phyloP scores from a whole-genome alignment of 2,329 filamentous ascomycete genomes.

The Endothia cerciana region DNA sequence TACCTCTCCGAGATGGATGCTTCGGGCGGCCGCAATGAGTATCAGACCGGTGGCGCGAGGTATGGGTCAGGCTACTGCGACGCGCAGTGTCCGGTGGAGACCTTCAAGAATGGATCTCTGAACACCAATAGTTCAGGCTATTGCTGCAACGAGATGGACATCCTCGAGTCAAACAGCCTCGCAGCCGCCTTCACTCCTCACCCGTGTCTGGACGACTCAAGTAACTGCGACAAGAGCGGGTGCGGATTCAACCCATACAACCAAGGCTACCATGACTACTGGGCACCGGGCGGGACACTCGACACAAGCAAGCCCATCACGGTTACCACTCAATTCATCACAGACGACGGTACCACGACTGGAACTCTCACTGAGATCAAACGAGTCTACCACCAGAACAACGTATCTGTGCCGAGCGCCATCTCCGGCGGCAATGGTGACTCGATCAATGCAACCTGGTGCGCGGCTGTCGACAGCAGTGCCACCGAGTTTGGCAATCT shows the following conservation, averaged over 20 bases:
- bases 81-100: conserved; percentile 44
- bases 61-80: conserved; percentile 54
- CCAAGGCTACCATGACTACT: conserved; percentile 36
- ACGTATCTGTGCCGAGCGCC: conserved; percentile 44
- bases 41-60: conserved; percentile 43
- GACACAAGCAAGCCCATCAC: conserved; percentile 47
- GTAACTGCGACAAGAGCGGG: conserved; percentile 57
- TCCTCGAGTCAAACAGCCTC: conserved; percentile 62
- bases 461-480: conserved; percentile 40
- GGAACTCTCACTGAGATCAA: conserved; percentile 50
- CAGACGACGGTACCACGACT: conserved; percentile 36
- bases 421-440: conserved; percentile 31
- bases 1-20: conserved; percentile 40
- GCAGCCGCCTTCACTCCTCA: conserved; percentile 63
- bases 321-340: conserved; percentile 51
- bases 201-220: conserved; percentile 48
- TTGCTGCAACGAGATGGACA: conserved; percentile 55
- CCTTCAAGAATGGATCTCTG: conserved; percentile 43
- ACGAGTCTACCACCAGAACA: conserved; percentile 51
- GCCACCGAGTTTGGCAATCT: conserved; percentile 33
- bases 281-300: conserved; percentile 41
- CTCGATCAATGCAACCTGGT: conserved; percentile 54
- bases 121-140: conserved; percentile 50
- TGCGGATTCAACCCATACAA: conserved; percentile 51
- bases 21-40: conserved; percentile 54